These are phyloP conservation scores for Spergularia bocconei DNA, from an alignment of 148 eudicot genomes.

Conservation along the genomic window DNA sequence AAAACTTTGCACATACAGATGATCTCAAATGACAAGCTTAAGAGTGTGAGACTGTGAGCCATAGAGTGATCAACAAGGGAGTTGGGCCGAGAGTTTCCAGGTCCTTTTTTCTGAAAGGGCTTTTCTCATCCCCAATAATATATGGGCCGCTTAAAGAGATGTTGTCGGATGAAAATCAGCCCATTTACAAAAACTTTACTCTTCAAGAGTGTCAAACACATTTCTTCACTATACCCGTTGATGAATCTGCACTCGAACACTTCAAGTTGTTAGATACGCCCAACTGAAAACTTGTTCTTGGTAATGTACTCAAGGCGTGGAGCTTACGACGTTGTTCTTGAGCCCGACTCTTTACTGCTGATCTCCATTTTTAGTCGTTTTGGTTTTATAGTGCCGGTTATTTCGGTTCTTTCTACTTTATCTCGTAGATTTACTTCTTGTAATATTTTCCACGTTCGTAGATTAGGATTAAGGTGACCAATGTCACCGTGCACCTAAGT, in stretches of 20 bases:
- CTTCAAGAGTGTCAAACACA: constrained; percentile 17
- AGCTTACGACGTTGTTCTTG: no score
- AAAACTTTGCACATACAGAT: constrained; percentile 16
- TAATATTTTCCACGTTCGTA: no score
- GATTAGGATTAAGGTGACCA: no score
- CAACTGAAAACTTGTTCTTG: no score
- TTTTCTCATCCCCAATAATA: not conserved
- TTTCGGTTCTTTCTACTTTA: no score
- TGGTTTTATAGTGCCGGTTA: no score
- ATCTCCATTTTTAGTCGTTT: no score
- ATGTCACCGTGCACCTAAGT: no score
- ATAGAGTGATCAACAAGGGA: constrained; percentile 31
- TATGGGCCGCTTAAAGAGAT: constrained; percentile 50
- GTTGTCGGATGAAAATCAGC: constrained; percentile 36
- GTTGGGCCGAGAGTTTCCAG: constrained; percentile 48
- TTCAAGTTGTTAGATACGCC: constrained; percentile 8
- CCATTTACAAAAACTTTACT: constrained; percentile 26
- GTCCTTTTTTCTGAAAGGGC: constrained; percentile 32
- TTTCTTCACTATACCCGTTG: constrained; percentile 23
- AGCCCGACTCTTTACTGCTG: no score
- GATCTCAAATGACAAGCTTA: constrained; percentile 32
- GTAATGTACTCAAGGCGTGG: no score
- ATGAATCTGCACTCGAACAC: constrained; percentile 17
- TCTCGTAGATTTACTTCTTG: no score
- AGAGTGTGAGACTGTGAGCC: constrained; percentile 35